A percentile compares a stretch with the other conserved stretches of the same genome.
These are phyloP conservation scores for Tremella mesenterica DNA, from an alignment of 768 basidiomycete species.

Conservation along the genomic window DNA sequence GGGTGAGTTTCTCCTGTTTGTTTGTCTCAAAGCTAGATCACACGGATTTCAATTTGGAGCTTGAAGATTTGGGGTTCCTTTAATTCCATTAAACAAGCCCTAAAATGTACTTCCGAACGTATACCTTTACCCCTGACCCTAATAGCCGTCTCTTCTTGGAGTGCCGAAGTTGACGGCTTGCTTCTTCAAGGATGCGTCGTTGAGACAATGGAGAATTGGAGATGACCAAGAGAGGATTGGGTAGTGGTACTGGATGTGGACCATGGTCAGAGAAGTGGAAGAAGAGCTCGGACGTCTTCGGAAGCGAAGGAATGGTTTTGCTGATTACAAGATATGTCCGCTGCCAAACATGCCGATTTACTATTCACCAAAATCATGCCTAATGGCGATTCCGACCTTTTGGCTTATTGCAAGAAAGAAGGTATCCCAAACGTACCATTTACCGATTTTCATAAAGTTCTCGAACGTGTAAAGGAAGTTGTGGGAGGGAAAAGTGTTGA, in stretches of 20 bases:
- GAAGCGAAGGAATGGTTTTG: too few relatives aligned
- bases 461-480: slow-evolving; percentile 55
- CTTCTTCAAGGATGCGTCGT: not conserved
- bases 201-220: too few relatives aligned
- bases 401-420: slow-evolving; percentile 68
- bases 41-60: not conserved
- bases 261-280: too few relatives aligned
- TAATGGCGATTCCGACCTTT: slow-evolving; percentile 64
- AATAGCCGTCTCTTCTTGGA: not conserved
- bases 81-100: not conserved
- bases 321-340: slow-evolving; percentile 65
- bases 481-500: slow-evolving; percentile 62
- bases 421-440: slow-evolving; percentile 74
- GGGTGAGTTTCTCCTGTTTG: slow-evolving; percentile 49
- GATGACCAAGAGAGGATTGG: too few relatives aligned
- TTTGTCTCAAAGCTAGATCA: not conserved
- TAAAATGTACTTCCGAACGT: too few relatives aligned
- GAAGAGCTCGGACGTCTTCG: too few relatives aligned
- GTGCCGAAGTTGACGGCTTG: not conserved
- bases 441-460: slow-evolving; percentile 50
- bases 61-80: not conserved
- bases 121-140: too few relatives aligned
- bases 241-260: too few relatives aligned
- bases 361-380: slow-evolving; percentile 73
- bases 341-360: slow-evolving; percentile 82